Conservation (phyloP, 768 basidiomycete genomes). For the Kwoniella sp. region DNA sequence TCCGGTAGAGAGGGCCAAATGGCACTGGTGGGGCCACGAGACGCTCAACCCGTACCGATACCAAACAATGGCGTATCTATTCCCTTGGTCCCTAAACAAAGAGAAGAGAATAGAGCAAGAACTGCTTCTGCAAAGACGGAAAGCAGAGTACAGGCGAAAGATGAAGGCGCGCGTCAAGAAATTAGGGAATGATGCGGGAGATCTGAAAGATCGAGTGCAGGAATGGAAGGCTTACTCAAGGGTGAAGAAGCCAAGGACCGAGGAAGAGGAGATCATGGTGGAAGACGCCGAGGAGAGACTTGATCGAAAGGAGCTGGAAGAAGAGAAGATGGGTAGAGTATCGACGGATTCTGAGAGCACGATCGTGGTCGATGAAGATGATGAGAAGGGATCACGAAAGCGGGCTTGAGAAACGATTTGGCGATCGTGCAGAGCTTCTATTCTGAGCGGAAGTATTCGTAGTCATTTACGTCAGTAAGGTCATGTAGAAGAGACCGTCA, state of each 20-base stretch:
- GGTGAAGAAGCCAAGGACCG: conserved; percentile 2
- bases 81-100: background rate
- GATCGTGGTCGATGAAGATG: background rate
- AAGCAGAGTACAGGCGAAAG: background rate
- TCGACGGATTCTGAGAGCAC: background rate
- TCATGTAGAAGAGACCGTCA: no score
- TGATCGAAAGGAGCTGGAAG: background rate
- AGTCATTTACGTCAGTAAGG: no score
- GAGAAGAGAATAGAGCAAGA: background rate
- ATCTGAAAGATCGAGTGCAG: conserved; percentile 13
- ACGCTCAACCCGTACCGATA: conserved; percentile 1
- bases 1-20: conserved; percentile 16
- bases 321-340: background rate
- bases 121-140: background rate
- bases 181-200: conserved; percentile 7
- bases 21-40: conserved; percentile 26
- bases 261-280: conserved; percentile 8
- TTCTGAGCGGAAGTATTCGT: no score
- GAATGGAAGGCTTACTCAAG: conserved; percentile 2
- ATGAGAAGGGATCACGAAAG: background rate
- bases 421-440: no score
- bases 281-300: background rate
- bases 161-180: background rate
- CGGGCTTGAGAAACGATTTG: background rate
- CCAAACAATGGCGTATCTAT: background rate